These are phyloP conservation scores for Stipa capillata DNA, from an alignment of 176 grass and related monocot genomes.

Conservation along the genomic window DNA sequence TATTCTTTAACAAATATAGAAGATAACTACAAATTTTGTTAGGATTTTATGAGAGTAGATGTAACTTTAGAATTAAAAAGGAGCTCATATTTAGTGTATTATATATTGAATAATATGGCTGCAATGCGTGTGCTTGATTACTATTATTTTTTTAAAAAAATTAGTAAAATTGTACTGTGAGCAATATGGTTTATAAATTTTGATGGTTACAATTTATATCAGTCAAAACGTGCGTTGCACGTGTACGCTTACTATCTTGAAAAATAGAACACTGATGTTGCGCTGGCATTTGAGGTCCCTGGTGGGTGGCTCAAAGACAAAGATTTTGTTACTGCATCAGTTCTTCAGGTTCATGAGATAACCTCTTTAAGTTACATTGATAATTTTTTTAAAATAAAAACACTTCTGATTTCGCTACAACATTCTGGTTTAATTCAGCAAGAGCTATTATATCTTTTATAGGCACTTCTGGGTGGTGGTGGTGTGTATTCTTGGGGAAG, in stretches of 20 bases:
- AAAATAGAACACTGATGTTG: slow-evolving; percentile 67
- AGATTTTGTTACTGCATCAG: slow-evolving; percentile 44
- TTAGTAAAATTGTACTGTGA: no score
- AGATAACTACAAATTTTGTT: no score
- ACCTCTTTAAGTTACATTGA: not conserved
- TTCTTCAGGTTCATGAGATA: slow-evolving; percentile 56
- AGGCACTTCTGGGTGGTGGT: slow-evolving; percentile 76
- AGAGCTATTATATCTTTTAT: slow-evolving; percentile 6
- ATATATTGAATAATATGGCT: no score
- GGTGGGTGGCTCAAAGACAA: slow-evolving; percentile 80
- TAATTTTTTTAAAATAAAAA: not conserved
- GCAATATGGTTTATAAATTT: no score
- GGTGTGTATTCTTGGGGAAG: slow-evolving; percentile 71
- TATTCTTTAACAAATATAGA: no score
- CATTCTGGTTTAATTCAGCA: not conserved
- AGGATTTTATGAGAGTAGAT: no score
- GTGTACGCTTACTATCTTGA: not conserved
- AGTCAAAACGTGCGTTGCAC: not conserved
- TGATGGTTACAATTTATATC: no score
- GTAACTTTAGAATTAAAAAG: no score
- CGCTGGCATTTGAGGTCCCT: slow-evolving; percentile 78
- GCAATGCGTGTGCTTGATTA: no score
- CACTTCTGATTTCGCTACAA: not conserved
- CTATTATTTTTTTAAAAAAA: no score
- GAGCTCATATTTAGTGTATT: no score